phyloP scores from a whole-genome alignment of 2,329 filamentous ascomycete species.

The Ceratocystiopsis minuta region DNA sequence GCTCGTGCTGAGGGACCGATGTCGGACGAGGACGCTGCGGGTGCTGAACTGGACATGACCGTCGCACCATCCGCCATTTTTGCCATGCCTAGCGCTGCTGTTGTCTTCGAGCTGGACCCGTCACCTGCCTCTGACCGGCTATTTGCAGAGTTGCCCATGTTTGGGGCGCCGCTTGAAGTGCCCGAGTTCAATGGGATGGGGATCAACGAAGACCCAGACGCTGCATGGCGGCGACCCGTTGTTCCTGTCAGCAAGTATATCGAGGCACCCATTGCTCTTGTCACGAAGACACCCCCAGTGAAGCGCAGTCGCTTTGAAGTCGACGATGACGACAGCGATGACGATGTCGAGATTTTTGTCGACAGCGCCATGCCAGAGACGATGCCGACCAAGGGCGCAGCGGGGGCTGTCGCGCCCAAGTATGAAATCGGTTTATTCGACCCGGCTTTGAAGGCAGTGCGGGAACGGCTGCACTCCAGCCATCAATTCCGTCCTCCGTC shows the following conservation, averaged over 20 bases:
- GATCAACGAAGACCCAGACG: constrained; percentile 44
- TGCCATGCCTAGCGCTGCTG: constrained; percentile 61
- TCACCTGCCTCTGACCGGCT: constrained; percentile 61
- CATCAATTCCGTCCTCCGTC: constrained; percentile 88
- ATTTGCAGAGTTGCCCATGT: constrained; percentile 65
- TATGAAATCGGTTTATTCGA: constrained; percentile 62
- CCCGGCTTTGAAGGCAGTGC: constrained; percentile 72
- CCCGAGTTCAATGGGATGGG: constrained; percentile 39
- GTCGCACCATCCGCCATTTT: constrained; percentile 65
- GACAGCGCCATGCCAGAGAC: constrained; percentile 10
- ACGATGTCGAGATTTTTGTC: constrained; percentile 20
- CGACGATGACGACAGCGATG: constrained; percentile 40
- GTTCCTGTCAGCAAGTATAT: constrained; percentile 77
- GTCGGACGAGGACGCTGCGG: constrained; percentile 12
- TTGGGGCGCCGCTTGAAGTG: constrained; percentile 44
- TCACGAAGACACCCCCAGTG: constrained; percentile 42
- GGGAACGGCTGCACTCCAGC: constrained; percentile 75
- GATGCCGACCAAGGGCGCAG: not conserved
- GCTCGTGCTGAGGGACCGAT: no score
- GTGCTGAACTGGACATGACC: constrained; percentile 20
- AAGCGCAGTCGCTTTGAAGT: constrained; percentile 78
- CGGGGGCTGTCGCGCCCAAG: not conserved
- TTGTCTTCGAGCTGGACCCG: constrained; percentile 59
- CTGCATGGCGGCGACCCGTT: constrained; percentile 57
- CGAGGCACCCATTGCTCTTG: constrained; percentile 59